Conservation (phyloP, 1,284 basidiomycete genomes). For the Cryptococcus jaspeensis region DNA sequence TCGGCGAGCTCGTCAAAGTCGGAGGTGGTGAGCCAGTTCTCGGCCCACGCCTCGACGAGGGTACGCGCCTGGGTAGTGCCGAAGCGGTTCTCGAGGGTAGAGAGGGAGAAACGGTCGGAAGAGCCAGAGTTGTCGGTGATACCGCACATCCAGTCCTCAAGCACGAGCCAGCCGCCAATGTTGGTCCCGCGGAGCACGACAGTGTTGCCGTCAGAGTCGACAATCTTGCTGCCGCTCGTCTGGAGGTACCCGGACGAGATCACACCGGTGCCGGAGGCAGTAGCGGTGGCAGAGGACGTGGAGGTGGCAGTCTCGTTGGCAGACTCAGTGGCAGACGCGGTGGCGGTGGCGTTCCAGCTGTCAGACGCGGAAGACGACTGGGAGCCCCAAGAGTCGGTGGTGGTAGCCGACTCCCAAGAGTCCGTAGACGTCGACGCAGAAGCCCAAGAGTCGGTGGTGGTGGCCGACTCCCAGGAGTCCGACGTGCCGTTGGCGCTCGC, state of each 20-base stretch:
- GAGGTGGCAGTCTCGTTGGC: slow-evolving; percentile 11
- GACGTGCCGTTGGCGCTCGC: background rate
- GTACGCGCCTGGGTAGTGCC: slow-evolving; percentile 26
- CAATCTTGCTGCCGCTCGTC: slow-evolving; percentile 31
- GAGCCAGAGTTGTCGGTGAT: slow-evolving; percentile 36
- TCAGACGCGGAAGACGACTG: slow-evolving; percentile 7
- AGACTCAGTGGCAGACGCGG: slow-evolving; percentile 10
- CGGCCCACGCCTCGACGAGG: slow-evolving; percentile 35
- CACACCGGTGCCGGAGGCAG: slow-evolving; percentile 8
- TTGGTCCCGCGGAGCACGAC: slow-evolving; percentile 37
- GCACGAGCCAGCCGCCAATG: slow-evolving; percentile 41
- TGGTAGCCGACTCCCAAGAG: background rate
- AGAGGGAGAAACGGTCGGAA: slow-evolving; percentile 35
- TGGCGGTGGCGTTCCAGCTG: slow-evolving; percentile 8
- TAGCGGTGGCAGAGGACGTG: slow-evolving; percentile 14
- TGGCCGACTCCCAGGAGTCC: slow-evolving; percentile 4
- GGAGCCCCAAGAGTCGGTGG: slow-evolving; percentile 4
- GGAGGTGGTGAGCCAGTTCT: slow-evolving; percentile 34
- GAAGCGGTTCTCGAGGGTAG: slow-evolving; percentile 35
- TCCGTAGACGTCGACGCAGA: background rate
- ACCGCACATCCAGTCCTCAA: slow-evolving; percentile 45
- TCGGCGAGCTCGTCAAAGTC: slow-evolving; percentile 34
- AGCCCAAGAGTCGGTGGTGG: slow-evolving; percentile 9
- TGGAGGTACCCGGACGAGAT: slow-evolving; percentile 34
- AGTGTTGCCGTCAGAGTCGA: slow-evolving; percentile 32